phyloP scores from a whole-genome alignment of 129 eudicot species.

The Chrysanthemum seticuspe region DNA sequence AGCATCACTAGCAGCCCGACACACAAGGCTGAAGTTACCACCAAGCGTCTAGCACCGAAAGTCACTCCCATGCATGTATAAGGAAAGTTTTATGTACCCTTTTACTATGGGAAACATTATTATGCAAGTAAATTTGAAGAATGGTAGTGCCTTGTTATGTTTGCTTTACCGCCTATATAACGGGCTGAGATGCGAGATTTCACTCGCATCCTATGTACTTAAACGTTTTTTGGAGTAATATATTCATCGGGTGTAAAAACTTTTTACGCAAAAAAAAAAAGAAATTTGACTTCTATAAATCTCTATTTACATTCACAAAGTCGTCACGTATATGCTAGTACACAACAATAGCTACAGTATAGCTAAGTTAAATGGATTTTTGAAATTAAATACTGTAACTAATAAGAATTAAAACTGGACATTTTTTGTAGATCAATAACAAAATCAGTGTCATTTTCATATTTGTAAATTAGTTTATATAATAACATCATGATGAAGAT shows the following conservation, averaged over 20 bases:
- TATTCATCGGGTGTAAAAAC: too few species aligned
- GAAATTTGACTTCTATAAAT: background rate
- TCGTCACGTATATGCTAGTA: background rate
- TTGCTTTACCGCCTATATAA: too few species aligned
- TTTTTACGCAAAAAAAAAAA: too few species aligned
- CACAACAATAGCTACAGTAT: background rate
- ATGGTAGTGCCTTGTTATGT: background rate
- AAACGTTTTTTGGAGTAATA: too few species aligned
- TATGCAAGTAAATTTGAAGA: slow-evolving; percentile 17
- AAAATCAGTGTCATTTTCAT: background rate
- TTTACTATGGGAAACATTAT: slow-evolving; percentile 18
- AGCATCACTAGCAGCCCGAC: slow-evolving; percentile 46
- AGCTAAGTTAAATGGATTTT: background rate
- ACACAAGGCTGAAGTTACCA: slow-evolving; percentile 4
- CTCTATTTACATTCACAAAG: background rate
- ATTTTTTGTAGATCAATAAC: background rate
- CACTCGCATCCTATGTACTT: too few species aligned
- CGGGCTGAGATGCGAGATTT: too few species aligned
- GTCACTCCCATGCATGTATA: slow-evolving; percentile 25
- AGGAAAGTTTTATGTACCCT: slow-evolving; percentile 36
- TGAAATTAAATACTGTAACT: background rate
- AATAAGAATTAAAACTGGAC: background rate
- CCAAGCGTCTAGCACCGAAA: background rate
- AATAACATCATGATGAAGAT: background rate
- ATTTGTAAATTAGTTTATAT: background rate